Evolutionary conservation across 768 basidiomycete species (phyloP).

Genomic region (Agaricus sinodeliciosus): DNA sequence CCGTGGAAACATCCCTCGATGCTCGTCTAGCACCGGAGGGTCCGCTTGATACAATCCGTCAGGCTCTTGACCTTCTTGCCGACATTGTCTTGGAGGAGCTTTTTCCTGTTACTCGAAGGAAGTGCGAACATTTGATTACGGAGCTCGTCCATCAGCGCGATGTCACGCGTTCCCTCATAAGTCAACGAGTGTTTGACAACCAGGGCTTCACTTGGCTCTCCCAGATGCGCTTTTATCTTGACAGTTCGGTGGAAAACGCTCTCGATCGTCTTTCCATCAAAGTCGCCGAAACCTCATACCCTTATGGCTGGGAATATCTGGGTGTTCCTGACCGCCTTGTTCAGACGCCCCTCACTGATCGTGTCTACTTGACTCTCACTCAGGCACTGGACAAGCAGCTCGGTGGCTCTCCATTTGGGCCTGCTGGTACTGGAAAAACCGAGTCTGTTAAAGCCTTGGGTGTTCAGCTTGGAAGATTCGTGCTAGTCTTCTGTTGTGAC

Average conservation of each 20-base stretch:
- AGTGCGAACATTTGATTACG: constrained; percentile 98
- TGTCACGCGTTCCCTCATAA: constrained; percentile 76
- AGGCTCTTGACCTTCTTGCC: constrained; percentile 90
- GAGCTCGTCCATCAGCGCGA: constrained; percentile 98
- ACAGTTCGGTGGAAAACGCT: constrained; percentile 62
- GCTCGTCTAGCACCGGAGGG: constrained; percentile 46
- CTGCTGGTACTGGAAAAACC: constrained; percentile 98
- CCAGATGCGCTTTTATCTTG: constrained; percentile 97
- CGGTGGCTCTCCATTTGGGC: constrained; percentile 96
- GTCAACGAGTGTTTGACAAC: constrained; percentile 53
- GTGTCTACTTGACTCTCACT: constrained; percentile 93
- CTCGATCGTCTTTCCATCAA: constrained; percentile 75
- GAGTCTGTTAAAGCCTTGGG: constrained; percentile 99
- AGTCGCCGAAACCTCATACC: constrained; percentile 88
- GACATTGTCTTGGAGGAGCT: constrained; percentile 93
- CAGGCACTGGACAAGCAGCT: constrained; percentile 94
- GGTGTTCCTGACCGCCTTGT: constrained; percentile 96
- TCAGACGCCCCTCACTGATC: constrained; percentile 95
- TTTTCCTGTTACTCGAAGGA: constrained; percentile 84
- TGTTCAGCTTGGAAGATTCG: constrained; percentile 94
- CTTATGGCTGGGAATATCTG: constrained; percentile 98
- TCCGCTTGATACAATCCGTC: constrained; percentile 67
- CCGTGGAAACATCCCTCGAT: constrained; percentile 70
- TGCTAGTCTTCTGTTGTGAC: constrained; percentile 99
- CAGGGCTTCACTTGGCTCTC: constrained; percentile 89